Conservation (phyloP, 495 filamentous ascomycete genomes). For the Daldinia loculata region DNA sequence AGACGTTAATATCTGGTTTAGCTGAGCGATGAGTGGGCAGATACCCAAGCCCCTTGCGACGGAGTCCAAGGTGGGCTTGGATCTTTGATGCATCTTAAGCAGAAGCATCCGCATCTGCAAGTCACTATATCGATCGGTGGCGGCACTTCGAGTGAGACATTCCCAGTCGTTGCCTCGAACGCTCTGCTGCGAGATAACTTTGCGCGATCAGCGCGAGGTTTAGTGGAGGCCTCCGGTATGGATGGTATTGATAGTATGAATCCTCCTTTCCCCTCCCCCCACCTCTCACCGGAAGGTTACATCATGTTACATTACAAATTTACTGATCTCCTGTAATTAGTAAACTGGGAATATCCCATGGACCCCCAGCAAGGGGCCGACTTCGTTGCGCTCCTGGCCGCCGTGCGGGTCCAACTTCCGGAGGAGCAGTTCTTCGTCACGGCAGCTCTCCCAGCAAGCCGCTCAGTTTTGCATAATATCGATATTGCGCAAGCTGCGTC, state of each 20-base stretch:
- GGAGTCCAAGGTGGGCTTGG: constrained; percentile 79
- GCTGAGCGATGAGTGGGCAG: constrained; percentile 89
- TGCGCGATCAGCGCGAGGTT: constrained; percentile 70
- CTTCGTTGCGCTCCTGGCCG: constrained; percentile 75
- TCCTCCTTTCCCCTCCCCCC: constrained; percentile 9
- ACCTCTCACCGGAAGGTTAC: background rate
- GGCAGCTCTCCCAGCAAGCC: constrained; percentile 82
- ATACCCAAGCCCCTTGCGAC: constrained; percentile 80
- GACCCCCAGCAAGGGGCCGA: constrained; percentile 72
- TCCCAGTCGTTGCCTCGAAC: constrained; percentile 75
- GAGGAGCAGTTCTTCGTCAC: constrained; percentile 77
- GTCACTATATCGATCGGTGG: constrained; percentile 90
- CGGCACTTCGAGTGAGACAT: constrained; percentile 78
- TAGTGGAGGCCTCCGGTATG: constrained; percentile 78
- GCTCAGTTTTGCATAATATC: constrained; percentile 79
- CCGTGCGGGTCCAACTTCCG: constrained; percentile 75
- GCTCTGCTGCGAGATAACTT: constrained; percentile 71
- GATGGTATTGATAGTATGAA: constrained; percentile 88
- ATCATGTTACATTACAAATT: constrained; percentile 18
- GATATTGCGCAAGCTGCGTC: constrained; percentile 69
- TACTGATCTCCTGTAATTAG: constrained; percentile 46
- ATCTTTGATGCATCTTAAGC: constrained; percentile 78
- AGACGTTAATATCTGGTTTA: constrained; percentile 52
- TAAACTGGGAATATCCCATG: constrained; percentile 91
- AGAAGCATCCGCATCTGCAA: constrained; percentile 76